A percentile compares a stretch with the other conserved stretches of the same genome.
phyloP scores from a whole-genome alignment of 2,329 filamentous ascomycete species.

The Hymenotorrendiella dingleyae region DNA sequence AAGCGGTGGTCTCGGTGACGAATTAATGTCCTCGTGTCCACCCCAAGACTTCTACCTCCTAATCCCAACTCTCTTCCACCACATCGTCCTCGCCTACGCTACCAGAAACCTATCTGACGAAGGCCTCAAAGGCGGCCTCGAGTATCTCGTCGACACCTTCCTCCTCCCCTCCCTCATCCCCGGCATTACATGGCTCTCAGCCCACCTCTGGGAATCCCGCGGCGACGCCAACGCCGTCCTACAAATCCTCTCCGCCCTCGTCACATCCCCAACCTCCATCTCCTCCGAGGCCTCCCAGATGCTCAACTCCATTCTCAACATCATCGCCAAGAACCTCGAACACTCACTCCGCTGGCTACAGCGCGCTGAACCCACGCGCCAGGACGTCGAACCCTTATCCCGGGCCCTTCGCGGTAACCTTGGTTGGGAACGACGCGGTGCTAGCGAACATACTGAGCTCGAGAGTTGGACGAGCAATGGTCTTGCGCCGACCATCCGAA shows the following conservation, averaged over 20 bases:
- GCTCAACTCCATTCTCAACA: constrained; percentile 65
- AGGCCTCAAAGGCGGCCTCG: constrained; percentile 66
- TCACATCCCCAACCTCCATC: constrained; percentile 59
- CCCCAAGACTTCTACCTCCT: constrained; percentile 79
- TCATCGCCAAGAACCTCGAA: constrained; percentile 64
- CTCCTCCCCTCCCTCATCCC: constrained; percentile 72
- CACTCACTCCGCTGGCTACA: constrained; percentile 62
- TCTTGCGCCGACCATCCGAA: constrained; percentile 50
- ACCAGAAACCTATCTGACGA: constrained; percentile 61
- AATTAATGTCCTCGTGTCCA: constrained; percentile 74
- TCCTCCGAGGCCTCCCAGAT: constrained; percentile 62
- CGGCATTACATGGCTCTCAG: constrained; percentile 64
- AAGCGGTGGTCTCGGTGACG: constrained; percentile 67
- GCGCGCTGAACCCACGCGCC: constrained; percentile 58
- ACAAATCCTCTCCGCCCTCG: constrained; percentile 65
- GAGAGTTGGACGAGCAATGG: constrained; percentile 62
- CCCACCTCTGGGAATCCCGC: constrained; percentile 62
- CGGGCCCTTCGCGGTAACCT: constrained; percentile 55
- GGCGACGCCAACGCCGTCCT: constrained; percentile 63
- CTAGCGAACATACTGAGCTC: constrained; percentile 59
- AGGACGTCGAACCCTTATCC: constrained; percentile 64
- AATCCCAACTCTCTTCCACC: constrained; percentile 69
- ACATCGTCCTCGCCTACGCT: constrained; percentile 66
- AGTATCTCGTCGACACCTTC: constrained; percentile 76
- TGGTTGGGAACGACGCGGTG: constrained; percentile 53